Evolutionary conservation across 352 stramenopile species (phyloP), one percentile per base, ranked within the genome.

Genomic region (Globisporangium solare): DNA sequence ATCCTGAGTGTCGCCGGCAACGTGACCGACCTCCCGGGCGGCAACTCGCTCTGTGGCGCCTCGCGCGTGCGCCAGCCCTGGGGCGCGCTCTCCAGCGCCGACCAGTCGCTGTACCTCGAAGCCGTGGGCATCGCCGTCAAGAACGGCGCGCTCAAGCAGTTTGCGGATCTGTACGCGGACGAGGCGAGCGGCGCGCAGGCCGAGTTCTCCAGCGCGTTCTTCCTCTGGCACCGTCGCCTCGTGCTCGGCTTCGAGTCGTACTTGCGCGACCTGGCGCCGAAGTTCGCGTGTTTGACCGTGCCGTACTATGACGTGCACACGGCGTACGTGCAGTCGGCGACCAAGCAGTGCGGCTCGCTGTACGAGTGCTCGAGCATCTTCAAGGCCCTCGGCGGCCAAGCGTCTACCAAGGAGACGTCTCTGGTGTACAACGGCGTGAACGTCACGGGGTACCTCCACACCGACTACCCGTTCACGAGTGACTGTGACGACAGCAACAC

Each of bases 271-370:
- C 60, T 88, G 21, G 71, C 70, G 51, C 51, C 68, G 18, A 70
- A 76, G 51, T 92, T 78, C 47, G 73, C 69, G 4, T 92, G 82
- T 49, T 45, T 92, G 21, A 89, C 82, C 17, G 41, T 92, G 20
- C 82, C 79, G n/a, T 92, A 86, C 76, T 92, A 84, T 54, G 82
- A 92, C 58, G 72, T 89, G 22, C 74, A 86, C 65, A 82, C 76
- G 55, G 79, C 74, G 18, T 89, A 86, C 67, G 57, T 74, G 8
- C 67, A 79, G 20, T 56, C 66, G 0, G 73, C 72, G 8, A 79
- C 67, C 35, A 68, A 67, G 2, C 61, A 80, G 52, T 89, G 79
- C 49, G 47, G 35, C 51, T 83, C 73, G 64, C 77, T 89, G 64
- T 84, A 70, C 54, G 76, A 83, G 45, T 89, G 79, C 61, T 86